Conservation (phyloP, 2,329 filamentous ascomycete genomes). For the Penicillium sp. region DNA sequence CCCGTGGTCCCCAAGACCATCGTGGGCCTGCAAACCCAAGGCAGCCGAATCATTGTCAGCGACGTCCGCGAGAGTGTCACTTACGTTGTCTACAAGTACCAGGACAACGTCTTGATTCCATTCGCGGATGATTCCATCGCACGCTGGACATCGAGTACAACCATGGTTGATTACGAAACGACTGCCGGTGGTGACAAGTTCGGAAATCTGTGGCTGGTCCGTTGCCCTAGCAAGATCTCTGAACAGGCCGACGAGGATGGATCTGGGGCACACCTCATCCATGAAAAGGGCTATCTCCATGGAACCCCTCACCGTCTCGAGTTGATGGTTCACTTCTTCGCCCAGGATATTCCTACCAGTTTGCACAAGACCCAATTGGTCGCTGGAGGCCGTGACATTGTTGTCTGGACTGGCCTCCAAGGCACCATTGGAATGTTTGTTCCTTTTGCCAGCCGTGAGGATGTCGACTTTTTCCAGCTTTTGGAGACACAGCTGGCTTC, state of each 20-base stretch:
- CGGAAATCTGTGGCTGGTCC: conserved; percentile 90
- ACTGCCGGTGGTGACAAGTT: conserved; percentile 96
- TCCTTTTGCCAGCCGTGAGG: conserved; percentile 85
- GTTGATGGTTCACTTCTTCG: conserved; percentile 83
- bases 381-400: conserved; percentile 83
- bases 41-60: conserved; percentile 84
- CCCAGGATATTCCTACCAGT: conserved; percentile 87
- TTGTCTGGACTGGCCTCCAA: conserved; percentile 92
- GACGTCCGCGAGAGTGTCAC: conserved; percentile 91
- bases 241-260: conserved; percentile 90
- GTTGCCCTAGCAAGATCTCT: conserved; percentile 80
- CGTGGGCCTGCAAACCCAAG: conserved; percentile 82
- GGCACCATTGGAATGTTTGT: conserved; percentile 92
- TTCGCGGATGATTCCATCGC: conserved; percentile 89
- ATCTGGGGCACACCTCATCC: conserved; percentile 83
- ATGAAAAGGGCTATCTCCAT: conserved; percentile 85
- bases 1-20: conserved; percentile 79
- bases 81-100: conserved; percentile 89
- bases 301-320: conserved; percentile 81
- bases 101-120: conserved; percentile 86
- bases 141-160: conserved; percentile 84
- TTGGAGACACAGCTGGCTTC: conserved; percentile 83
- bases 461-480: conserved; percentile 96
- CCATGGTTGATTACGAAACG: conserved; percentile 98
- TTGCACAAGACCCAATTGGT: conserved; percentile 87